A percentile compares a stretch with the other conserved stretches of the same genome.
Evolutionary conservation across 495 filamentous ascomycete species (phyloP).

Genomic region (Lophiostoma macrostomum): DNA sequence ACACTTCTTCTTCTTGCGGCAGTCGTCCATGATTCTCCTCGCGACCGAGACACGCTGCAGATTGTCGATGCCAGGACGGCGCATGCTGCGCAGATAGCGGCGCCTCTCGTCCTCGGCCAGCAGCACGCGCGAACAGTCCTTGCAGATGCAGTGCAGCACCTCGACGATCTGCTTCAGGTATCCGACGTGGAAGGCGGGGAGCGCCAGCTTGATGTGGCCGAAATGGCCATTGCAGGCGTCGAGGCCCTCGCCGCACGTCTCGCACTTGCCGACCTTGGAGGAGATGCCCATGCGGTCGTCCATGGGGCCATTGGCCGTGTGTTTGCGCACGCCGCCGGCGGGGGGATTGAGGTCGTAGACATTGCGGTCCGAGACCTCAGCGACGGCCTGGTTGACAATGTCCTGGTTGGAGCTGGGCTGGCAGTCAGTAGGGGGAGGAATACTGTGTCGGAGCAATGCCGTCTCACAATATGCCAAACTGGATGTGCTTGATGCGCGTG

Average conservation of each 20-base stretch:
- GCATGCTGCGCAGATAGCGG: conserved; percentile 68
- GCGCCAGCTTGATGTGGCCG: conserved; percentile 80
- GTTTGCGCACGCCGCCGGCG: conserved; percentile 44
- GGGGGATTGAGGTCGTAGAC: conserved; percentile 78
- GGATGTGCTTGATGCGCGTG: conserved; percentile 86
- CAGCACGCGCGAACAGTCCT: conserved; percentile 74
- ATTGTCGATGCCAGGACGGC: conserved; percentile 81
- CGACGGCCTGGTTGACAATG: conserved; percentile 87
- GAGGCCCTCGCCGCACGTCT: conserved; percentile 75
- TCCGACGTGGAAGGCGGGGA: conserved; percentile 92
- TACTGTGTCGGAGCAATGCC: background rate
- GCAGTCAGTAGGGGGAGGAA: background rate
- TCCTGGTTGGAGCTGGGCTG: conserved; percentile 75
- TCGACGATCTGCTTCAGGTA: conserved; percentile 88
- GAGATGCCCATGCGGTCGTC: conserved; percentile 89
- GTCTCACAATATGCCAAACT: conserved; percentile 85
- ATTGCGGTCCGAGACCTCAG: conserved; percentile 86
- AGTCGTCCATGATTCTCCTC: conserved; percentile 84
- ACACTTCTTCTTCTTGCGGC: conserved; percentile 77
- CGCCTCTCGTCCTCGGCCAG: conserved; percentile 73
- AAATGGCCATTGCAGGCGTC: conserved; percentile 91
- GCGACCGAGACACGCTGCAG: conserved; percentile 71
- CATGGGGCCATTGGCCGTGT: conserved; percentile 77
- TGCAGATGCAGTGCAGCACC: conserved; percentile 92
- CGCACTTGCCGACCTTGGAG: conserved; percentile 66